Evolutionary conservation across 2,329 filamentous ascomycete genomes (phyloP).

Genomic region (Zarea fungicola): DNA sequence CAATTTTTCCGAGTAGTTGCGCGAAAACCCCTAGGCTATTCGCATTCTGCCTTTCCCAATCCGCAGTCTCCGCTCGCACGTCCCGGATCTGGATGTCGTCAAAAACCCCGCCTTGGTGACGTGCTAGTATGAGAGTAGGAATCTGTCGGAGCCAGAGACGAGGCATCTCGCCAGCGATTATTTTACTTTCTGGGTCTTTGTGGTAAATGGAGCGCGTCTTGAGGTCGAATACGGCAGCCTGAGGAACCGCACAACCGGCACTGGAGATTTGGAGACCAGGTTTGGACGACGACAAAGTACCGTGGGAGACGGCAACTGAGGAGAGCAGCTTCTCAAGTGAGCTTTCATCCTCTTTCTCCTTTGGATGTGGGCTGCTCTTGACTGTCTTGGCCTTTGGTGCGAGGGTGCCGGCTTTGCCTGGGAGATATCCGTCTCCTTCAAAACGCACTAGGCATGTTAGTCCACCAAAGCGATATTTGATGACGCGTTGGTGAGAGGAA

Average conservation of each 20-base stretch:
- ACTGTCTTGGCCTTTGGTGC: not conserved
- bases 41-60: constrained; percentile 27
- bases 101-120: constrained; percentile 29
- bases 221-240: constrained; percentile 31
- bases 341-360: not conserved
- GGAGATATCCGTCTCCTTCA: constrained; percentile 52
- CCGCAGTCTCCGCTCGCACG: constrained; percentile 19
- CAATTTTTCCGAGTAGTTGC: constrained; percentile 19
- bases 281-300: not conserved
- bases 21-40: constrained; percentile 21
- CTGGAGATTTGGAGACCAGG: constrained; percentile 11
- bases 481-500: constrained; percentile 55
- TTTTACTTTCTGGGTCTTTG: constrained; percentile 17
- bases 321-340: not conserved
- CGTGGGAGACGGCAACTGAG: constrained; percentile 1
- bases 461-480: constrained; percentile 53
- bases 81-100: constrained; percentile 26
- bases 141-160: constrained; percentile 33
- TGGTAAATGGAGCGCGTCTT: constrained; percentile 30
- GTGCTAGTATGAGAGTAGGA: constrained; percentile 30
- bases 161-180: constrained; percentile 27
- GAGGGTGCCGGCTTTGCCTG: constrained; percentile 10
- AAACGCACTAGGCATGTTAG: constrained; percentile 43
- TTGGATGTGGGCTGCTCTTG: too few relatives aligned
- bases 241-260: constrained; percentile 22